Percentiles rank a stretch among this genome's conserved stretches.
Evolutionary conservation across 2,329 filamentous ascomycete genomes (phyloP).

Genomic region (Pseudovirgaria hyperparasitica): DNA sequence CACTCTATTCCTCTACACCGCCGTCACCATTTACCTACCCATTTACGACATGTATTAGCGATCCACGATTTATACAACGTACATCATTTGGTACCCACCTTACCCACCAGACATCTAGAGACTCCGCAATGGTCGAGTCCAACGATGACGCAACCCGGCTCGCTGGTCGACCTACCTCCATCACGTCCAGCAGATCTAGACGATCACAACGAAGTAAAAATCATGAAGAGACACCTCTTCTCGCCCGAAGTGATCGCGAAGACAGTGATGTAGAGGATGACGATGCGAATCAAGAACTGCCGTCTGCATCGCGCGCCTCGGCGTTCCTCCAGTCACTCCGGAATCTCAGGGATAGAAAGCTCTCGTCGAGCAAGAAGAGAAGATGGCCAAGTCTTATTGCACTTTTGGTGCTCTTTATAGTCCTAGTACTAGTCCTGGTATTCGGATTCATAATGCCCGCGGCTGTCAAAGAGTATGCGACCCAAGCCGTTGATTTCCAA

Average conservation of each 20-base stretch:
- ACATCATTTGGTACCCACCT: no score
- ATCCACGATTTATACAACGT: no score
- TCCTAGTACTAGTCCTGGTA: slow-evolving; percentile 56
- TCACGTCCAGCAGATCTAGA: slow-evolving; percentile 20
- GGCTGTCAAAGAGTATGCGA: slow-evolving; percentile 72
- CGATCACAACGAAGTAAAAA: slow-evolving; percentile 17
- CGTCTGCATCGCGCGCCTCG: slow-evolving; percentile 19
- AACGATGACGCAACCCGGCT: slow-evolving; percentile 21
- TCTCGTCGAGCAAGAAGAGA: slow-evolving; percentile 22
- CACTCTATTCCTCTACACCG: no score
- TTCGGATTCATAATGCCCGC: slow-evolving; percentile 72
- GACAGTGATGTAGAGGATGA: slow-evolving; percentile 10
- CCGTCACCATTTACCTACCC: no score
- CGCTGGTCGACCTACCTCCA: slow-evolving; percentile 25
- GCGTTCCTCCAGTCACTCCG: slow-evolving; percentile 22
- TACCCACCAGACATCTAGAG: no score
- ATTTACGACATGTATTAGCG: no score
- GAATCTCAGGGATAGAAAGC: slow-evolving; percentile 8
- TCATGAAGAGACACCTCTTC: slow-evolving; percentile 28
- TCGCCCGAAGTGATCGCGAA: slow-evolving; percentile 15
- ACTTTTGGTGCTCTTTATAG: slow-evolving; percentile 49
- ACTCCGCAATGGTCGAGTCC: slow-evolving; percentile 25
- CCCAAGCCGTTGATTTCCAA: slow-evolving; percentile 68
- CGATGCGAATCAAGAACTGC: slow-evolving; percentile 6
- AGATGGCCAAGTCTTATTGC: slow-evolving; percentile 73